Conservation (phyloP, 2,329 filamentous ascomycete genomes). For the Pseudogymnoascus sp. region DNA sequence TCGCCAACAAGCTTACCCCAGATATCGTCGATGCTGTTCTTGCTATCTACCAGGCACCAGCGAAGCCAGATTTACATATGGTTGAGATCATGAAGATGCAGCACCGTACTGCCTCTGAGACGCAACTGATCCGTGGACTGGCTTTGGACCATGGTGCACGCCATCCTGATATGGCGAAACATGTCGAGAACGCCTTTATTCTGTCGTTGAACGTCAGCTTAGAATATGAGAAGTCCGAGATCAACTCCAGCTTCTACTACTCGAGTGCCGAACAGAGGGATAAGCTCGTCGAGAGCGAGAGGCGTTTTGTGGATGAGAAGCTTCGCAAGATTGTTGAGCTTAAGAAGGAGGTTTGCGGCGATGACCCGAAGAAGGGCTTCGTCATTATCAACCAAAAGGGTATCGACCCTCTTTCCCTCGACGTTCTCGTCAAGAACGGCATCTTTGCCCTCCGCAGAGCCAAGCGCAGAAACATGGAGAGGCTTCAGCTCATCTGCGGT, state of each 20-base stretch:
- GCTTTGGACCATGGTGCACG: conserved; percentile 91
- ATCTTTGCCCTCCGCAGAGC: conserved; percentile 90
- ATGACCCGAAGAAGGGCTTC: conserved; percentile 88
- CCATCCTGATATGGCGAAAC: conserved; percentile 97
- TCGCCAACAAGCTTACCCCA: conserved; percentile 86
- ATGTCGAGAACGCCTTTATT: conserved; percentile 91
- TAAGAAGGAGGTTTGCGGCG: conserved; percentile 95
- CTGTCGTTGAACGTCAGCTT: conserved; percentile 92
- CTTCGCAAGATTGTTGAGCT: conserved; percentile 94
- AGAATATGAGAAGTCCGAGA: conserved; percentile 98
- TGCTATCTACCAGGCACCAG: conserved; percentile 80
- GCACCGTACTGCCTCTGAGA: conserved; percentile 91
- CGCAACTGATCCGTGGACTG: conserved; percentile 86
- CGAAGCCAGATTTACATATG: conserved; percentile 97
- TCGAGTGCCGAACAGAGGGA: conserved; percentile 93
- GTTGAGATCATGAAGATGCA: conserved; percentile 99
- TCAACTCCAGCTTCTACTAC: conserved; percentile 99
- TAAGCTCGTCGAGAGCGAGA: conserved; percentile 96
- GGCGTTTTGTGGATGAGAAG: conserved; percentile 92
- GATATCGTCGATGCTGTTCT: conserved; percentile 95
- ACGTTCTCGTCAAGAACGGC: conserved; percentile 95
- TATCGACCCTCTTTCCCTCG: conserved; percentile 91
- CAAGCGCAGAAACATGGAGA: conserved; percentile 98
- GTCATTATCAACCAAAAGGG: conserved; percentile 99
- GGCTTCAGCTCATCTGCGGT: conserved; percentile 88